These are phyloP conservation scores for Anethum foeniculum DNA, from an alignment of 140 eudicot genomes.

Conservation along the genomic window DNA sequence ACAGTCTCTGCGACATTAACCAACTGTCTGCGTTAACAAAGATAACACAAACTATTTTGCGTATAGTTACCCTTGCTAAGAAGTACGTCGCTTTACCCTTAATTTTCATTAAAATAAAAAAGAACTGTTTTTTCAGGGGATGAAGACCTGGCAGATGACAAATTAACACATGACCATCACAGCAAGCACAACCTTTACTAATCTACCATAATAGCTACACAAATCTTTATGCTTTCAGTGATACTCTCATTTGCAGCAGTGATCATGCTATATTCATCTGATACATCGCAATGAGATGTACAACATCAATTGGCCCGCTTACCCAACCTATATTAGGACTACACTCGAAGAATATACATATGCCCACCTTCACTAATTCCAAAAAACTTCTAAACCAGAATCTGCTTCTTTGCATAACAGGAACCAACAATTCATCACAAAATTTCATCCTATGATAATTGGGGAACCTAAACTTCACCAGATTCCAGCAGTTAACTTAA, in stretches of 20 bases:
- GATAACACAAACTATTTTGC: not conserved
- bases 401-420: not conserved
- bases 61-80: not conserved
- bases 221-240: not conserved
- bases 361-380: not conserved
- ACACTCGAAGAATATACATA: not conserved
- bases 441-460: not conserved
- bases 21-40: not conserved
- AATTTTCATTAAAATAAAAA: not conserved
- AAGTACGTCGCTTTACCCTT: not conserved
- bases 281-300: not conserved
- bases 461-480: not conserved
- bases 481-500: not conserved
- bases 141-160: not conserved
- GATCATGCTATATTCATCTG: not conserved
- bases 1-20: not conserved
- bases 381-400: not conserved
- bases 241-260: not conserved
- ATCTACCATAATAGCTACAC: not conserved
- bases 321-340: not conserved
- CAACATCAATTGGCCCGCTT: not conserved
- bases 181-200: not conserved
- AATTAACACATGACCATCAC: not conserved
- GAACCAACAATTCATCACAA: not conserved
- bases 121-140: not conserved